phyloP scores from a whole-genome alignment of 2,329 filamentous ascomycete species.

The Xylariaceae sp. region DNA sequence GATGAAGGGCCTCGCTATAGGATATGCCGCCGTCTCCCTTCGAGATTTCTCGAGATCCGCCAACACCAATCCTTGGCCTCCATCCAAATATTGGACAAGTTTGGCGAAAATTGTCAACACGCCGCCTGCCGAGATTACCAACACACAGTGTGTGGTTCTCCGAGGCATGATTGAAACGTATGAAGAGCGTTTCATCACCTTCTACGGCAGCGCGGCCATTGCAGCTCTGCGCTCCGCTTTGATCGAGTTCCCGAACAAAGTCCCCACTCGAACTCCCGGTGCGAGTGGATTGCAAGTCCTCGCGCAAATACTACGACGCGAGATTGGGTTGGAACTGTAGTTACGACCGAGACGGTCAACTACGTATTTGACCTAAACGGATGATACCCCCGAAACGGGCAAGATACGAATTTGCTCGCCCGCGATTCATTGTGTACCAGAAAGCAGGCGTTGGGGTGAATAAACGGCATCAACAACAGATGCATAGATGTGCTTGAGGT shows the following conservation, averaged over 20 bases:
- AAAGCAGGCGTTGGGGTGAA: conserved; percentile 16
- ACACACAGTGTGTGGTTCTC: conserved; percentile 67
- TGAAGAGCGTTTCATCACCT: conserved; percentile 68
- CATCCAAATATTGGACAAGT: conserved; percentile 74
- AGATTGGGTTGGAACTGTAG: conserved; percentile 44
- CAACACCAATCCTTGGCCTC: conserved; percentile 69
- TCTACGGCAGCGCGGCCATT: conserved; percentile 74
- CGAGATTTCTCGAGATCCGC: conserved; percentile 71
- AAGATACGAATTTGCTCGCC: conserved; percentile 8
- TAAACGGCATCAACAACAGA: conserved; percentile 22
- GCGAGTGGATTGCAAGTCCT: conserved; percentile 49
- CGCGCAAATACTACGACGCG: conserved; percentile 47
- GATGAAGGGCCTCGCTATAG: conserved; percentile 78
- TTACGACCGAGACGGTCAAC: conserved; percentile 6
- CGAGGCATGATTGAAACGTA: conserved; percentile 67
- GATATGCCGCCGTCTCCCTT: conserved; percentile 76
- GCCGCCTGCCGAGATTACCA: conserved; percentile 59
- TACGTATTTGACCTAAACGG: not conserved
- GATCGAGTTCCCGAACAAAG: conserved; percentile 63
- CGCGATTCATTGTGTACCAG: conserved; percentile 10
- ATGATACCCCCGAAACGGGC: not conserved
- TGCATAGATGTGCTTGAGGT: conserved; percentile 17
- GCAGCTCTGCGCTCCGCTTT: conserved; percentile 65
- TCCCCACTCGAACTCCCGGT: conserved; percentile 43
- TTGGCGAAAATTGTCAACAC: conserved; percentile 74